phyloP scores from a whole-genome alignment of 2,329 filamentous ascomycete species.

The Cercospora canescens region DNA sequence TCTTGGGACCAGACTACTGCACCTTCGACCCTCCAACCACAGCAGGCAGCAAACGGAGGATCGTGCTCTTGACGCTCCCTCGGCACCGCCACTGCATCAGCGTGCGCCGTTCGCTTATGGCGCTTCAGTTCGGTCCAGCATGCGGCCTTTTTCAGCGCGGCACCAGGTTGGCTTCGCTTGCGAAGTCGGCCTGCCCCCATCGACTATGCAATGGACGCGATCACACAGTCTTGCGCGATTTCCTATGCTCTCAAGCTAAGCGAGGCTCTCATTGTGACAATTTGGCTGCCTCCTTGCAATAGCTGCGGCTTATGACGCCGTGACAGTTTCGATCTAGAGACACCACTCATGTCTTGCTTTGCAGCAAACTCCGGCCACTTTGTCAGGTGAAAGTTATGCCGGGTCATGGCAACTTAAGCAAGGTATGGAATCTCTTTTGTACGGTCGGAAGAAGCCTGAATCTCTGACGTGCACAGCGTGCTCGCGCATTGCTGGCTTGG shows the following conservation, averaged over 20 bases:
- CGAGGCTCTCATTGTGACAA: background rate
- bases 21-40: background rate
- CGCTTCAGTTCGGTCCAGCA: background rate
- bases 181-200: background rate
- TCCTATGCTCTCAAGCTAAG: background rate
- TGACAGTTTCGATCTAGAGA: background rate
- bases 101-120: background rate
- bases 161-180: background rate
- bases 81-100: conserved; percentile 1
- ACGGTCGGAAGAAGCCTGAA: background rate
- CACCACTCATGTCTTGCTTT: background rate
- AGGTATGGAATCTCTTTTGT: background rate
- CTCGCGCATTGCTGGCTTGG: conserved; percentile 3
- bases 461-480: background rate
- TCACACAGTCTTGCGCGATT: background rate
- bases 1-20: background rate
- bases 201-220: background rate
- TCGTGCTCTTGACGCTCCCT: background rate
- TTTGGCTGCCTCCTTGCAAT: background rate
- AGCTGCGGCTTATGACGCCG: background rate
- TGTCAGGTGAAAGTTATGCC: background rate
- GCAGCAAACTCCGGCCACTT: background rate
- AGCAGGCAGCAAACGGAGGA: background rate
- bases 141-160: background rate
- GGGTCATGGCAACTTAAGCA: background rate